Conservation (phyloP, 2,329 filamentous ascomycete species). For the Orbilia blumenaviensis region DNA sequence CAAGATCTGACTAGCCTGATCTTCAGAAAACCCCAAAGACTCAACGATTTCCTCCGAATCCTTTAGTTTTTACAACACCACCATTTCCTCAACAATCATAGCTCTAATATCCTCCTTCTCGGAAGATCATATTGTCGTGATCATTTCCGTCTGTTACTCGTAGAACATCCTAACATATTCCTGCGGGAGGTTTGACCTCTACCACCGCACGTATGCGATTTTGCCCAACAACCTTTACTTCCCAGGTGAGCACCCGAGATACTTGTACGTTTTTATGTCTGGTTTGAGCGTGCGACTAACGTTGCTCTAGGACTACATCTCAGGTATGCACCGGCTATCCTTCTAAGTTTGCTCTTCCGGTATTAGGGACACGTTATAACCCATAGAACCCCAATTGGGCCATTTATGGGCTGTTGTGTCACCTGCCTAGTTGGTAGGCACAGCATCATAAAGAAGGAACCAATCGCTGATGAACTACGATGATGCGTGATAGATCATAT, state of each 20-base stretch:
- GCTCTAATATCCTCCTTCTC: constrained; percentile 2
- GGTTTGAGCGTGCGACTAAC: constrained; percentile 49
- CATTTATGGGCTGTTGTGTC: not conserved
- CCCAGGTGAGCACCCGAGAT: constrained; percentile 82
- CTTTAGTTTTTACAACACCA: constrained; percentile 16
- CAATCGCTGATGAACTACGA: not conserved
- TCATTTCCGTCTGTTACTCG: not conserved
- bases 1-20: constrained; percentile 35
- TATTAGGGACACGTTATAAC: not conserved
- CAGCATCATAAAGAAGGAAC: constrained; percentile 19
- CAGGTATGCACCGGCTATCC: constrained; percentile 67
- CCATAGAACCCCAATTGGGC: not conserved
- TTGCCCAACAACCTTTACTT: constrained; percentile 84
- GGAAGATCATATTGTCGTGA: constrained; percentile 37
- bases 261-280: constrained; percentile 45
- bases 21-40: constrained; percentile 7
- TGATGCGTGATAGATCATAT: constrained; percentile 60
- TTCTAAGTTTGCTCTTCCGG: constrained; percentile 46
- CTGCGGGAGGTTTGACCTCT: constrained; percentile 54
- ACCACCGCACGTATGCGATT: constrained; percentile 80
- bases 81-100: constrained; percentile 30
- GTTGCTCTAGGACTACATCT: constrained; percentile 75
- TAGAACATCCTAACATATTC: constrained; percentile 12
- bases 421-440: constrained; percentile 54
- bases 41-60: constrained; percentile 31